Base-by-base conservation (phyloP, 805 yeast species). In the Barnettozyma vustinii region DNA sequence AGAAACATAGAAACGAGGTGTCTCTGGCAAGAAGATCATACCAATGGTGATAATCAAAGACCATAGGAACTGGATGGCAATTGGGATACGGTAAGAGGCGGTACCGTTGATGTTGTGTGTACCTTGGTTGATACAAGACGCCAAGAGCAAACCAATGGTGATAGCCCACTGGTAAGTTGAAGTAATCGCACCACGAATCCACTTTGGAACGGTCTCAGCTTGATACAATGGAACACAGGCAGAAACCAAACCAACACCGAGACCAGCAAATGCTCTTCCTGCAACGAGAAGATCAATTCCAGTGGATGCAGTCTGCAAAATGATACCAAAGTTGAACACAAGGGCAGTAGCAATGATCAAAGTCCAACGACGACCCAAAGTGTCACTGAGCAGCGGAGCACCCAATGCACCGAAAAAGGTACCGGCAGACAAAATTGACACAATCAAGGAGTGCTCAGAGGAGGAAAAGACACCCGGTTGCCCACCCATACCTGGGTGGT, bases 201-300 rank as follows among this genome's bases (percentile, higher is more conserved):
- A 81, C 58, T 77, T 81, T 25, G 94, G 94, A 16, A 89, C 78
- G 36, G 87, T 82, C 65, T 86, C 95, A 30, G 91, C 84, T 69
- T 84, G 87, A 63, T 85, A 86, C 54, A 86, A 65, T 23, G 91
- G 89, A 35, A 86, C 84, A 51, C 80, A 73, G 26, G 90, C 84
- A 26, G 92, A 81, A 20, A 84, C 72, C 26, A 80, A 72, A 52
- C 95, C 95, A 50, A 86, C 86, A 45, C 89, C 87, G 7, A 82
- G 53, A 26, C 91, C 94, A 20, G 86, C 81, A 54, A 87, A 69
- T 26, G 78, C 76, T 61, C 94, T 73, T 42, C 92, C 92, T n/a
- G 78, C 81, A 54, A 82, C 76, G 13, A 83, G 63, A 18, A 81
- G 64, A 9, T 73, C 66, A 54, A 76, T 69, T 44, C 74, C 68